Evolutionary conservation across 2,329 filamentous ascomycete genomes (phyloP).

Genomic region (Xylogone sp.): DNA sequence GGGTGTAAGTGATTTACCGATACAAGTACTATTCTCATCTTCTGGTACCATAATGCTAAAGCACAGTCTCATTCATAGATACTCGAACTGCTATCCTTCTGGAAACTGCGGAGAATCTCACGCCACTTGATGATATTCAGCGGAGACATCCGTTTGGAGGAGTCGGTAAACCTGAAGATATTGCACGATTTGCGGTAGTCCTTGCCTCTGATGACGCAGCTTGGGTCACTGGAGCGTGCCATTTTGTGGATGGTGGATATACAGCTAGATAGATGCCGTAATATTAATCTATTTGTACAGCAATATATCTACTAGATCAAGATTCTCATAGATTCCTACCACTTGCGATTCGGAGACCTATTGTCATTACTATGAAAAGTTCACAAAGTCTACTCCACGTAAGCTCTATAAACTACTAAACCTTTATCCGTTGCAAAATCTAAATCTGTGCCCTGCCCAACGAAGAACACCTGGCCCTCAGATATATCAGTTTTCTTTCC

Average conservation of each 20-base stretch:
- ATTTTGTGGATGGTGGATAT: conserved; percentile 12
- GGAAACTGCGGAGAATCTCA: conserved; percentile 1
- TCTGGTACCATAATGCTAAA: no score
- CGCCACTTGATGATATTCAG: conserved; percentile 2
- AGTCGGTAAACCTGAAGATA: conserved; percentile 5
- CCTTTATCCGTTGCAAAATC: conserved; percentile 12
- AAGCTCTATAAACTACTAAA: conserved; percentile 20
- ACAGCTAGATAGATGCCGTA: no score
- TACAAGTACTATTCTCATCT: no score
- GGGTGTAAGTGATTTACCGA: conserved; percentile 42
- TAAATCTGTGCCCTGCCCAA: conserved; percentile 35
- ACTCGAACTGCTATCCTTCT: conserved; percentile 11
- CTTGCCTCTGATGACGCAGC: conserved; percentile 10
- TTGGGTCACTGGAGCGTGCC: conserved; percentile 11
- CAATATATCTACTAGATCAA: no score
- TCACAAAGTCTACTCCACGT: neutral
- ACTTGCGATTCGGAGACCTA: no score
- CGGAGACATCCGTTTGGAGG: conserved; percentile 7
- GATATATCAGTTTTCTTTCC: conserved; percentile 49
- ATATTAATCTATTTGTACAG: no score
- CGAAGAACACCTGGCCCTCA: conserved; percentile 63
- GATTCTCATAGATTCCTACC: no score
- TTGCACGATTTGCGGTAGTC: conserved; percentile 8
- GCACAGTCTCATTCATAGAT: conserved; percentile 4
- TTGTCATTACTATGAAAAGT: no score